phyloP scores from a whole-genome alignment of 257 asterid genomes.

The Petrea volubilis region DNA sequence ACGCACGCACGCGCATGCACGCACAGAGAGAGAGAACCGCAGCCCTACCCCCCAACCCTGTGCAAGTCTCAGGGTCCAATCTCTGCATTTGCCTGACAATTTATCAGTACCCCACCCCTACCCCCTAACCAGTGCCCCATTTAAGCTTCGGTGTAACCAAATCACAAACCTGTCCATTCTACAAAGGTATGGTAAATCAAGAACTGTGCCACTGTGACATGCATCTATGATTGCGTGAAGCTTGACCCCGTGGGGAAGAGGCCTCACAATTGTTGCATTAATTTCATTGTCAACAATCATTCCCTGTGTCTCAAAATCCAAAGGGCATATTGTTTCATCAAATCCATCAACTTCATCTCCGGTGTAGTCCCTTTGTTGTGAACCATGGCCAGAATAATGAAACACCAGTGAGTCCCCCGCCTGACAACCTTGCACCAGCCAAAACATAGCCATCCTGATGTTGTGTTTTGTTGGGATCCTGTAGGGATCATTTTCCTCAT shows the following conservation, averaged over 20 bases:
- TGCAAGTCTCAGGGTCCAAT: no score
- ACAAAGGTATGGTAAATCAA: slow-evolving; percentile 86
- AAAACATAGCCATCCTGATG: slow-evolving; percentile 87
- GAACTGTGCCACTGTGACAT: slow-evolving; percentile 92
- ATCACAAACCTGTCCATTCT: slow-evolving; percentile 83
- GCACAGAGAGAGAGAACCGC: no score
- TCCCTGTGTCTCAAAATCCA: slow-evolving; percentile 78
- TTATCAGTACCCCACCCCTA: no score
- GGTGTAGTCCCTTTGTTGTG: slow-evolving; percentile 74
- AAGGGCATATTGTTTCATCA: slow-evolving; percentile 90
- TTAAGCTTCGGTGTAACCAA: background rate
- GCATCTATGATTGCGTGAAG: slow-evolving; percentile 95
- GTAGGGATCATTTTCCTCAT: slow-evolving; percentile 80
- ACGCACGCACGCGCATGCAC: no score
- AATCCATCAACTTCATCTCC: slow-evolving; percentile 95
- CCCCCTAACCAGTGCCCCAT: no score
- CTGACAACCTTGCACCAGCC: slow-evolving; percentile 90
- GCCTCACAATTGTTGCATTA: slow-evolving; percentile 73
- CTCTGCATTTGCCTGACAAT: no score
- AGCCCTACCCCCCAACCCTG: no score
- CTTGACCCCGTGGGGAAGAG: slow-evolving; percentile 85
- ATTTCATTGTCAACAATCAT: slow-evolving; percentile 86
- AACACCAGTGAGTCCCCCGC: slow-evolving; percentile 94
- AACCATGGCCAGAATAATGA: slow-evolving; percentile 92
- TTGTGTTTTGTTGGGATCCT: slow-evolving; percentile 86